Base-by-base conservation (phyloP, 2,329 filamentous ascomycete species). In the Diaporthe capsici region DNA sequence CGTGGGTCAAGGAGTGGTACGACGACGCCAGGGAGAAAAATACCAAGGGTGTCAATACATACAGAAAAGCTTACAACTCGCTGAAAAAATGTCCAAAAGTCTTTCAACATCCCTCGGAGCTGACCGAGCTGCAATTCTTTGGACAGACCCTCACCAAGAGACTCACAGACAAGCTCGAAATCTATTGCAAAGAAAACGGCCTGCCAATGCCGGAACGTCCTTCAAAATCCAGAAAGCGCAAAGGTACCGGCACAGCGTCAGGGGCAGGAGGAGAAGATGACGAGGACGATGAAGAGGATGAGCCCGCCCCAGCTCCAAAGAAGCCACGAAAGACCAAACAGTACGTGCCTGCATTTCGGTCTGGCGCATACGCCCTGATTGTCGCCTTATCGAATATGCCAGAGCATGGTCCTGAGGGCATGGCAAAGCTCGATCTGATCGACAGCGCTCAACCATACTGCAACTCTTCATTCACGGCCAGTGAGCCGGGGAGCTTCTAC, bases 1-100 rank as follows among this genome's bases (percentile, higher is more conserved):
- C 86, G 78, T 96, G 93, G 92, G 91, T 96, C 70, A 92, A 94
- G 80, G 93, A 95, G 85, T 95, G 93, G 93, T 89, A 93, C 68
- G 93, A 95, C 60, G 82, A 89, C 55, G 94, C 93, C 17, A 88
- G 89, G 67, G 91, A 94, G 79, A 90, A 89, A 61, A 94, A 93
- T 81, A 90, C 91, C 25, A 95, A 94, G 81, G 93, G 93, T 31
- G 84, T 92, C 34, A 90, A 88, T n/a, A 92, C 90, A 0, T 96
- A 95, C 83, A 93, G 91, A 78, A 91, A 93, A 79, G 94, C 94
- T 1, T 95, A 95, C 80, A 89, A 94, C 75, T 94, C 94, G 3
- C 90, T 97, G 82, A 94, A 92, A 83, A 90, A 90, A 17, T 96
- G 94, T 78, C 94, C 94, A 0, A 85, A 95, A 53, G 84, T 85